These are phyloP conservation scores for Starmera dryadoides DNA, from an alignment of 805 yeast genomes.

Conservation along the genomic window DNA sequence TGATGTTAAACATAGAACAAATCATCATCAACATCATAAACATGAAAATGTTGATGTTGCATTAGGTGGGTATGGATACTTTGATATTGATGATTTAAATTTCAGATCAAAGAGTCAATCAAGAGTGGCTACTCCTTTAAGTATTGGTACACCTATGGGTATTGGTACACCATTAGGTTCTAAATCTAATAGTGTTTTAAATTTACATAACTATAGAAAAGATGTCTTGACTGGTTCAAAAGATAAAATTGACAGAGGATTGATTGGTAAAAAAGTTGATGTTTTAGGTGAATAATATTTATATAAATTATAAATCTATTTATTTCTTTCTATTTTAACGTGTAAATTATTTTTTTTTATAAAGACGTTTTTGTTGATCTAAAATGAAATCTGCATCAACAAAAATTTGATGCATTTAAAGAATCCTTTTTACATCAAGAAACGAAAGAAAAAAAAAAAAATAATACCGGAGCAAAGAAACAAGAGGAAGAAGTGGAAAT, in stretches of 20 bases:
- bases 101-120: slow-evolving; percentile 46
- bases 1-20: slow-evolving; percentile 19
- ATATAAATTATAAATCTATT: too few relatives aligned
- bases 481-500: background rate
- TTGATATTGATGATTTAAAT: slow-evolving; percentile 63
- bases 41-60: slow-evolving; percentile 21
- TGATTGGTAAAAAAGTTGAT: slow-evolving; percentile 30
- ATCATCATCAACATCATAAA: background rate
- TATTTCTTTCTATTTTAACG: background rate
- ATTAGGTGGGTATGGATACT: slow-evolving; percentile 76
- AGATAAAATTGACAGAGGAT: slow-evolving; percentile 24
- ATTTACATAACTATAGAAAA: background rate
- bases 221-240: background rate
- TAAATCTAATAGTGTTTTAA: background rate
- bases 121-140: slow-evolving; percentile 12
- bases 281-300: background rate
- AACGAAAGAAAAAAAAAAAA: too few relatives aligned
- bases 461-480: background rate
- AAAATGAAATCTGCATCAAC: background rate
- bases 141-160: background rate
- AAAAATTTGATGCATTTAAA: background rate
- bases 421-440: background rate
- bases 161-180: background rate
- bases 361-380: too few relatives aligned
- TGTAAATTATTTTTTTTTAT: too few relatives aligned